Percentiles rank a stretch among this genome's conserved stretches.
Evolutionary conservation across 805 yeast species (phyloP).

Genomic region (Zygosaccharomyces kombuchaensis): DNA sequence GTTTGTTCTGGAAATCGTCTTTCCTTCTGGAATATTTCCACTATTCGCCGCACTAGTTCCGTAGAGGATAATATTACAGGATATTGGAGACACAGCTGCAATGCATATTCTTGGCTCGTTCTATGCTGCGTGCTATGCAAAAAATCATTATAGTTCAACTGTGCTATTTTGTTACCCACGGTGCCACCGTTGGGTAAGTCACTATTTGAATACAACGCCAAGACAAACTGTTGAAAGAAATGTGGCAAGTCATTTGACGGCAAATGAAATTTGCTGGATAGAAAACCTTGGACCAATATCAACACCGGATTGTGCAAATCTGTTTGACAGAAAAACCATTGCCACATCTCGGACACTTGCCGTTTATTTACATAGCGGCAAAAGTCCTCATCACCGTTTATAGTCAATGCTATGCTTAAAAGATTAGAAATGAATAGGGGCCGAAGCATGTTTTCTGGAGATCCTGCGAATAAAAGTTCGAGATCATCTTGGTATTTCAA

Average conservation of each 20-base stretch:
- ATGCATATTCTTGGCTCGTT: slow-evolving; percentile 12
- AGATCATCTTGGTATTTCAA: slow-evolving; percentile 36
- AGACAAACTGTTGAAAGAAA: slow-evolving; percentile 6
- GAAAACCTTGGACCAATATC: slow-evolving; percentile 19
- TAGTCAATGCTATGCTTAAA: slow-evolving; percentile 21
- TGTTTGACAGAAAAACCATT: slow-evolving; percentile 18
- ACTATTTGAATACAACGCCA: not conserved
- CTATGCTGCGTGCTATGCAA: slow-evolving; percentile 9
- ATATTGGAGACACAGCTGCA: slow-evolving; percentile 11
- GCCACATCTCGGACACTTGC: slow-evolving; percentile 20
- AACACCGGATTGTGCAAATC: slow-evolving; percentile 4
- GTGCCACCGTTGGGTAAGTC: slow-evolving; percentile 4
- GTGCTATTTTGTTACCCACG: slow-evolving; percentile 15
- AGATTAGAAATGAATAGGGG: slow-evolving; percentile 17
- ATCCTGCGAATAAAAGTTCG: slow-evolving; percentile 31
- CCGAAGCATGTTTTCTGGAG: slow-evolving; percentile 5
- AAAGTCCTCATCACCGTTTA: slow-evolving; percentile 19
- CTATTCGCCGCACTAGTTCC: not conserved
- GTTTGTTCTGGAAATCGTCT: not conserved
- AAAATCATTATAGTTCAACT: slow-evolving; percentile 24
- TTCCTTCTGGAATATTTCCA: not conserved
- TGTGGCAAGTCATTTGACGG: slow-evolving; percentile 6
- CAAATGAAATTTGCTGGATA: slow-evolving; percentile 10
- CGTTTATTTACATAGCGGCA: slow-evolving; percentile 17
- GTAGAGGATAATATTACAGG: slow-evolving; percentile 7